Percentiles rank a stretch among this genome's conserved stretches.
Conservation (phyloP, 2,329 filamentous ascomycete genomes). For the Leptosphaerulina australis region DNA sequence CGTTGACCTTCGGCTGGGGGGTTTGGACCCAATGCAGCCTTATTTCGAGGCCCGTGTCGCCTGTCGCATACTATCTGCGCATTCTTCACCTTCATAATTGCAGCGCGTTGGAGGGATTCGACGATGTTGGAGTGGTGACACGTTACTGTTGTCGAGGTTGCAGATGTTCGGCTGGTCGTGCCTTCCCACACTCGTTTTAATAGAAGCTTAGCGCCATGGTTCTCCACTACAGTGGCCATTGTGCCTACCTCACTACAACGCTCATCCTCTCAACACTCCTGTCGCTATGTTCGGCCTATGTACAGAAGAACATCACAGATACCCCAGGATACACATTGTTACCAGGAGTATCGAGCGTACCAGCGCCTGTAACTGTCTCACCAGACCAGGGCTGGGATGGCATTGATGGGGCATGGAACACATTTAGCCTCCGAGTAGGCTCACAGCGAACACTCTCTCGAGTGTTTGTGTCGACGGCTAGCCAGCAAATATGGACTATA, state of each 20-base stretch:
- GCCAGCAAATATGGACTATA: conserved; percentile 75
- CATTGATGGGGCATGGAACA: conserved; percentile 64
- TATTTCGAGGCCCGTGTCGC: conserved; percentile 1
- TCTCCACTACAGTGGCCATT: conserved; percentile 11
- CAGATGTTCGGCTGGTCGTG: conserved; percentile 10
- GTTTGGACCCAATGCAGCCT: conserved; percentile 9
- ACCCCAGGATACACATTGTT: conserved; percentile 27
- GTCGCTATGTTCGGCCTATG: conserved; percentile 30
- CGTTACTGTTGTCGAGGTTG: conserved; percentile 5
- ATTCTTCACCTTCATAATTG: not conserved
- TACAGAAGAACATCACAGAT: conserved; percentile 31
- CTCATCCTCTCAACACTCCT: conserved; percentile 24
- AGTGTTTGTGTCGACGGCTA: conserved; percentile 68
- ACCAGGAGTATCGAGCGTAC: conserved; percentile 30
- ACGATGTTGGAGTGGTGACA: conserved; percentile 13
- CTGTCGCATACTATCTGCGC: conserved; percentile 3
- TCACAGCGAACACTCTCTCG: conserved; percentile 60
- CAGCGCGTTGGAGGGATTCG: not conserved
- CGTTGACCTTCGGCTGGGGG: conserved; percentile 10
- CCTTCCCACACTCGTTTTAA: conserved; percentile 6
- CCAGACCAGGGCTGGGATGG: conserved; percentile 49
- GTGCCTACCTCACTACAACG: conserved; percentile 22
- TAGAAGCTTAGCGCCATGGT: conserved; percentile 8
- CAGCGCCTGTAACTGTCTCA: conserved; percentile 41
- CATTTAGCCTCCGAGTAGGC: conserved; percentile 66